Evolutionary conservation across 2,329 filamentous ascomycete genomes (phyloP), one percentile per base, ranked within the genome.

Genomic region (Bertia moriformis): DNA sequence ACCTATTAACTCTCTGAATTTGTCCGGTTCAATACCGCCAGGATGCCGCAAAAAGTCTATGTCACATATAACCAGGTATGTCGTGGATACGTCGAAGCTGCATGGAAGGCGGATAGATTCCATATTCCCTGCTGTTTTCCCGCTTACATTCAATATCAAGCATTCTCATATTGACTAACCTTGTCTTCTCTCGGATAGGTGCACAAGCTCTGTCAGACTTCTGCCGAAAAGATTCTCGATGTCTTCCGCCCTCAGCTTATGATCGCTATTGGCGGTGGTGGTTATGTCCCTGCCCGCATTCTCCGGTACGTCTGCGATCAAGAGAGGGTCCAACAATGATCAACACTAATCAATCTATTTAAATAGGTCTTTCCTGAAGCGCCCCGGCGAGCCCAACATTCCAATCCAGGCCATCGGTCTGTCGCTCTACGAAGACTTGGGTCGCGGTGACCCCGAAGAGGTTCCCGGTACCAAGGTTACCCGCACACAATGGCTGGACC

Each of bases 381-480:
- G 78, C 57, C 71, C 84, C 43, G 85, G 83, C 50, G 73, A 69
- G 45, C 78, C 87, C 62, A 98, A 98, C 67, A 98, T 98, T 54
- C 89, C 91, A 49, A 98, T 98, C 62, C 91, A 98, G 71, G 91
- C 91, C 47, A 98, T 98, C 59, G 91, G 91, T 38, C 81, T 98
- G 46, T 96, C 89, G 17, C 79, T 98, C 41, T 98, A 98, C 69
- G 91, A 98, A 66, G 71, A 78, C 45, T 80, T 96, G 37, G 51
- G 50, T 38, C 65, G 64, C 42, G 59, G 63, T 38, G 57, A 58
- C 40, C 61, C 63, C 42, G 69, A 85, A 52, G 91, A 98, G 64
- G 65, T 71, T 45, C 80, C 83, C 33, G 89, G 89, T 48, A 95
- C 85, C 48, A 91, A 93, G 66, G 91, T 98, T 50, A 96, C 86